Conservation (phyloP, 208 protist species). For the Herpetomonas tarakana region DNA sequence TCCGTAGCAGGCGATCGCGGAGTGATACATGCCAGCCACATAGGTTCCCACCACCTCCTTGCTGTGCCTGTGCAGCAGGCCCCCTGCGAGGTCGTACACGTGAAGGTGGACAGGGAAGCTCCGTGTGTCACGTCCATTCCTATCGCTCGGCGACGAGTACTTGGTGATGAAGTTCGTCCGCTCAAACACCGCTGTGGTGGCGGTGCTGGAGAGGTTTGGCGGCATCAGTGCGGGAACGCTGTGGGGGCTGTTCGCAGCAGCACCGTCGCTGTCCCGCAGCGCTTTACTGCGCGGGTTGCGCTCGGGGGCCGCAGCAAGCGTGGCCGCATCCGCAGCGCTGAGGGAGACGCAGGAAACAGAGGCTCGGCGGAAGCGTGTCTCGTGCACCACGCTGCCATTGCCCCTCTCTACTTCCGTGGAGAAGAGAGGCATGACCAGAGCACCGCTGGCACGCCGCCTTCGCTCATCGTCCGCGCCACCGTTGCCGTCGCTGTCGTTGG, state of each 20-base stretch:
- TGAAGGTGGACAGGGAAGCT: constrained; percentile 54
- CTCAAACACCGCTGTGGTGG: constrained; percentile 25
- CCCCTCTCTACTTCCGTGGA: neutral
- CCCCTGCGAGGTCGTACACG: constrained; percentile 90
- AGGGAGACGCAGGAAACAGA: neutral
- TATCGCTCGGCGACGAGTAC: neutral
- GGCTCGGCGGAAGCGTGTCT: neutral
- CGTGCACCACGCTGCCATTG: neutral
- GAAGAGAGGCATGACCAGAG: neutral
- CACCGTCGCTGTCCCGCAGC: neutral
- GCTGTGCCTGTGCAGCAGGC: constrained; percentile 66
- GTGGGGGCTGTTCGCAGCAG: neutral
- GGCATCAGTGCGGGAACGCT: constrained; percentile 7
- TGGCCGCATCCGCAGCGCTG: neutral
- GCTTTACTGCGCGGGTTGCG: neutral
- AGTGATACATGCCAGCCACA: constrained; percentile 91
- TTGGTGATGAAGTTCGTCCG: constrained; percentile 30
- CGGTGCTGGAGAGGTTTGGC: constrained; percentile 17
- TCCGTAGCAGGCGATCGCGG: constrained; percentile 88
- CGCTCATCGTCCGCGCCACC: neutral
- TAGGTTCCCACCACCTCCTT: constrained; percentile 53
- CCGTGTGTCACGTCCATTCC: neutral
- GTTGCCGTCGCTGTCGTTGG: neutral
- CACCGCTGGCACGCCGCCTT: neutral
- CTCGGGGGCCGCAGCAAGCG: neutral